Conservation (phyloP, 441 rosid genomes). For the Gossypium schwendimanii region DNA sequence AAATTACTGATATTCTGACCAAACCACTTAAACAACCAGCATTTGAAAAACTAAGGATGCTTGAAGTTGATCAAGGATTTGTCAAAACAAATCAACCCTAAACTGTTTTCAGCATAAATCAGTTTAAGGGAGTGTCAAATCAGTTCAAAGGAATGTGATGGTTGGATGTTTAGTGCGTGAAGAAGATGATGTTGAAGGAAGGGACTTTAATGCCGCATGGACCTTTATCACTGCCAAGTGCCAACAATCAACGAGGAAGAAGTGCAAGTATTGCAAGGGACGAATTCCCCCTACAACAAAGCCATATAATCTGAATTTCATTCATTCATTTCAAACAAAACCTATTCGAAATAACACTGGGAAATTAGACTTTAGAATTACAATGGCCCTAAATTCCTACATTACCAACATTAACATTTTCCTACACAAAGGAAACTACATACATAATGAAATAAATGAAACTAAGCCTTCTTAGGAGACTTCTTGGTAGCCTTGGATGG, state of each 20-base stretch:
- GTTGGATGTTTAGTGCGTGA: no score
- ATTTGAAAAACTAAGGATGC: background rate
- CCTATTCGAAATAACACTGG: background rate
- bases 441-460: background rate
- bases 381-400: background rate
- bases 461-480: slow-evolving; percentile 46
- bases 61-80: background rate
- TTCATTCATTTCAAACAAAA: slow-evolving; percentile 5
- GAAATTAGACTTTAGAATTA: no score
- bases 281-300: background rate
- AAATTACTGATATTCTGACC: background rate
- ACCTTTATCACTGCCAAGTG: no score
- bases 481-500: slow-evolving; percentile 50
- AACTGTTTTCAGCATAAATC: background rate
- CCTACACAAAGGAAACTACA: background rate
- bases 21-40: background rate
- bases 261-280: no score
- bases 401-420: background rate
- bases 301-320: background rate
- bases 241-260: background rate
- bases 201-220: no score
- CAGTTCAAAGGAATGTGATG: no score
- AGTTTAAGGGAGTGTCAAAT: background rate
- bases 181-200: no score
- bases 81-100: background rate